These are phyloP conservation scores for Poa annua DNA, from an alignment of 176 grass and related monocot species.

Conservation along the genomic window DNA sequence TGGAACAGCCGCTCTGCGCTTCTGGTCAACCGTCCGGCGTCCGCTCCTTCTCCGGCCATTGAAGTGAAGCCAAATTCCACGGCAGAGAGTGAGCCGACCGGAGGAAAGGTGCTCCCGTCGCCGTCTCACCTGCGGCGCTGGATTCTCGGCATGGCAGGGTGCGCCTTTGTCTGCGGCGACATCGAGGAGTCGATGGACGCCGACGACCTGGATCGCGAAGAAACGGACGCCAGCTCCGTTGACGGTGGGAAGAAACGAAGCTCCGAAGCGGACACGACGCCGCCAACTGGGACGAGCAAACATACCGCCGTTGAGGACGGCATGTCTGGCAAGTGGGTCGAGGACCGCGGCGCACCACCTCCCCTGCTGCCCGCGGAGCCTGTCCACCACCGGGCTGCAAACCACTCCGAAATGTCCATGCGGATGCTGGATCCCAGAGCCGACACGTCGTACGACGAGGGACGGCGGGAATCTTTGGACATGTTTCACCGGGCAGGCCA, in stretches of 20 bases:
- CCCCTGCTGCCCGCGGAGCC: background rate
- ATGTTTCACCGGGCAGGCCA: background rate
- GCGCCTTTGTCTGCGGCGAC: background rate
- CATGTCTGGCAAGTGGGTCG: background rate
- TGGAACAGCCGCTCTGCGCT: constrained; percentile 51
- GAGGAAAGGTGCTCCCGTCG: background rate
- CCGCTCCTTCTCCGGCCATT: background rate
- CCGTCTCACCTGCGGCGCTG: constrained; percentile 38
- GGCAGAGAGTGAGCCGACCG: background rate
- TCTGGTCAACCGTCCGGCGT: background rate
- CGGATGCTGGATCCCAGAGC: background rate
- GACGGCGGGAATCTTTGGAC: constrained; percentile 14
- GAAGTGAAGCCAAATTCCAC: background rate
- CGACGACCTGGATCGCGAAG: background rate
- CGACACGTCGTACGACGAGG: background rate
- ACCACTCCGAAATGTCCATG: background rate
- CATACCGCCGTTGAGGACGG: background rate
- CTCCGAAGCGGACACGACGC: background rate
- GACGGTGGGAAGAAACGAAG: background rate
- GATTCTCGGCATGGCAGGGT: constrained; percentile 39
- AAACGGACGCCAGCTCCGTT: background rate
- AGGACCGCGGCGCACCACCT: background rate
- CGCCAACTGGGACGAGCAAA: background rate
- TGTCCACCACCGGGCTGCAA: background rate
- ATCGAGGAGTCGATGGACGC: background rate